Conservation (phyloP, 306 rosid genomes). For the Trifolium dubium region DNA sequence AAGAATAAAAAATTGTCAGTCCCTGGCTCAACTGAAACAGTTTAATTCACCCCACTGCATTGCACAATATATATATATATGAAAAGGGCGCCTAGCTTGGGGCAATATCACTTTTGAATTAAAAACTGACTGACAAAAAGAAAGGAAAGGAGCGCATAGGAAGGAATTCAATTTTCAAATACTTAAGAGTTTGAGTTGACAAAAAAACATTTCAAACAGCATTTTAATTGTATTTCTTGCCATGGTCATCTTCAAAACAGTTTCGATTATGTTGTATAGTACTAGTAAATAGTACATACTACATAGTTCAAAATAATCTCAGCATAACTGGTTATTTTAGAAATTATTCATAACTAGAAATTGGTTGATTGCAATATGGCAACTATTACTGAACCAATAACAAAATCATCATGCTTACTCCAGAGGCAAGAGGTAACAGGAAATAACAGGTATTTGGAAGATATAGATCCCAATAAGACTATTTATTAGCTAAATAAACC, state of each 20-base stretch:
- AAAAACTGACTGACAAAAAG: not conserved
- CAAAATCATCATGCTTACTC: conserved; percentile 16
- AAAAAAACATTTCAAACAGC: not conserved
- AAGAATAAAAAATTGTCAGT: conserved; percentile 38
- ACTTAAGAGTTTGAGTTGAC: not conserved
- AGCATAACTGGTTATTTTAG: not conserved
- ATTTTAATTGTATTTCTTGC: conserved; percentile 3
- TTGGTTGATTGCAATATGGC: conserved; percentile 2
- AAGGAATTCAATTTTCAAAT: conserved; percentile 13
- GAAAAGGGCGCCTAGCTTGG: not conserved
- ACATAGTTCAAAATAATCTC: conserved; percentile 7
- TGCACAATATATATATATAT: not conserved
- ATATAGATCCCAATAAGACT: conserved; percentile 14
- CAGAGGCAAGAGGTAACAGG: conserved; percentile 3
- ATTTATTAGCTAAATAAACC: conserved; percentile 9
- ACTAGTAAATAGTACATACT: not conserved
- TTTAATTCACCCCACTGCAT: conserved; percentile 10
- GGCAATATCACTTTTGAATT: not conserved
- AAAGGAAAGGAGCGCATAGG: not conserved
- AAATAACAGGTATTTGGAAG: conserved; percentile 6
- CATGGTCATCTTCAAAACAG: conserved; percentile 25
- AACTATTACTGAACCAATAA: not conserved
- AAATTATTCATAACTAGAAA: conserved; percentile 14
- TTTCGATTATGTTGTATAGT: not conserved
- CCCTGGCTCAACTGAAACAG: conserved; percentile 1